Base-by-base conservation (phyloP, 2,329 filamentous ascomycete species). In the Didymella segeticola region DNA sequence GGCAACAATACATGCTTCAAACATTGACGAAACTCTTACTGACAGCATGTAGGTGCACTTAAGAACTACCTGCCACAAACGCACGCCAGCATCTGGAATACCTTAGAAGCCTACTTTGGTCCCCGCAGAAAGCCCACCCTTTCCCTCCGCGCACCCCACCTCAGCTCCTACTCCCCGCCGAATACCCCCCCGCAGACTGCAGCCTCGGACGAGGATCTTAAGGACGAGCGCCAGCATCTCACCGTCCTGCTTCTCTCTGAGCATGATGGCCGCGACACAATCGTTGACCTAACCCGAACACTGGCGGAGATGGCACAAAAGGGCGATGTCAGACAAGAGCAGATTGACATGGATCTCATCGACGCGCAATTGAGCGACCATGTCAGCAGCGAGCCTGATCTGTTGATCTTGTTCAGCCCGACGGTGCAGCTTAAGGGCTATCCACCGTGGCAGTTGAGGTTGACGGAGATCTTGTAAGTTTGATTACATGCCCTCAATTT, bases 221-320 rank as follows among this genome's bases (percentile, higher is more conserved):
- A 70, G 36, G 43, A 59, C 46, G 37, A 56, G 47, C 58, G 61
- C 52, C 75, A 73, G 20, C 77, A 82, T 55, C 74, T 88, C 15
- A 83, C 81, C 4, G 76, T 98, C 15, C 84, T 96, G 52, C 84
- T 99, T 31, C 85, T 99, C 43, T 96, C 91, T 12, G 86, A 87
- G 30, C 89, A 93, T 50, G 95, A 99, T 66, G 93, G 95, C 42
- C 86, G 93, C 48, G 91, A 96, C 69, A 97, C 93, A 4, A 85
- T 99, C 58, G 93, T 99, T 33, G 95, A 99, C 74, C 83, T 99
- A 38, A 99, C 95, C 34, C 91, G 93, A 70, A 98, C 96, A 1
- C 82, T 99, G 19, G 86, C 93, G 5, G 91, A 96, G 70, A 98
- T 99, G 95, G 90, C 91, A 6, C 95, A 98, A 75, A 87, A 88